Base-by-base conservation (phyloP, 805 yeast species). In the Wickerhamia fluorescens region DNA sequence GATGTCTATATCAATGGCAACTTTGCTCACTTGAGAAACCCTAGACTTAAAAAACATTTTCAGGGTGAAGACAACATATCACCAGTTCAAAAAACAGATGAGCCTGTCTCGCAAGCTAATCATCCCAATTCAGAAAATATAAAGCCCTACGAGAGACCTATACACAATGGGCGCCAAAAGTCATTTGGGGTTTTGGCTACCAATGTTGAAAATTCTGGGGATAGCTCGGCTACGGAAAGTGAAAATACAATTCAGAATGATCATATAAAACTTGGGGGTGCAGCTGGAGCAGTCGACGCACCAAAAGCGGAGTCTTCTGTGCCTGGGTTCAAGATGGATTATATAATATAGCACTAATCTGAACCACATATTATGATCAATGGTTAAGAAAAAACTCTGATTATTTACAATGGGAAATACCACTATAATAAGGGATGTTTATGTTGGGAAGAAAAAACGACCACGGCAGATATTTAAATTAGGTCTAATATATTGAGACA, bases 1-100 rank as follows among this genome's bases (percentile, higher is more conserved):
- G 24, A 14, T n/a, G 11, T 18, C 18, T 18, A 22, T 15, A 25
- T 45, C 11, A 29, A 44, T 23, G 42, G 38, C 3, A 45, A 36
- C 27, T 38, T 53, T 16, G 25, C 32, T 25, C 37, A 36, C 12
- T 35, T 52, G 26, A 32, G 56, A 16, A 53, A 53, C 30, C 58
- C 58, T 1, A 35, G 56, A 19, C 41, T 49, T 20, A 49, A 47
- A 25, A 51, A 45, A 31, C 60, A 51, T 24, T 49, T 49, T 24
- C 55, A 50, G 23, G 40, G 35, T 11, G 35, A 28, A 10, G 35
- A 24, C 12, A 21, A 21, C 30, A 18, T 14, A n/a, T 27, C 19
- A 7, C 27, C 25, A 6, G 11, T 20, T 19, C 23, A 16, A 18
- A 23, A 19, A 5, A 17, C 14, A 10, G n/a, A n/a, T n/a, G n/a